phyloP scores from a whole-genome alignment of 1,284 basidiomycete species.

The Lignosus rhinocerotis region DNA sequence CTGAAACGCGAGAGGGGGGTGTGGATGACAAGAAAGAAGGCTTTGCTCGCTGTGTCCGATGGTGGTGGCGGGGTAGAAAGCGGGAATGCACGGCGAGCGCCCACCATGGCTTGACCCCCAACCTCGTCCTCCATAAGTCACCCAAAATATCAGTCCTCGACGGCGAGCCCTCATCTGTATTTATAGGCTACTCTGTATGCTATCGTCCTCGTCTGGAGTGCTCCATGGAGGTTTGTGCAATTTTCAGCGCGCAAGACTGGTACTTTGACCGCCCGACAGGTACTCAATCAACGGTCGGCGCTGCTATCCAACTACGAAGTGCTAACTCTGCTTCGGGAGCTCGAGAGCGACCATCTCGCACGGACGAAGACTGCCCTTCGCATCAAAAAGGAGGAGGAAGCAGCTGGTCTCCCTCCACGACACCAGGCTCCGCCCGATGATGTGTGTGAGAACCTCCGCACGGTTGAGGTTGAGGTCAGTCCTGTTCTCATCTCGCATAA shows the following conservation, averaged over 20 bases:
- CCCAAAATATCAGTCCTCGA: background rate
- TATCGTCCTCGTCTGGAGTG: background rate
- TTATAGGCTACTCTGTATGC: slow-evolving; percentile 18
- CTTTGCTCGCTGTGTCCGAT: slow-evolving; percentile 23
- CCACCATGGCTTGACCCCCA: slow-evolving; percentile 22
- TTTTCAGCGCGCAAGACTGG: slow-evolving; percentile 1
- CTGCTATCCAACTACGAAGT: slow-evolving; percentile 89
- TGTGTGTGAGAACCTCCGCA: slow-evolving; percentile 80
- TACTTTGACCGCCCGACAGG: slow-evolving; percentile 42
- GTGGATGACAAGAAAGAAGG: slow-evolving; percentile 21
- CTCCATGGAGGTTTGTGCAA: slow-evolving; percentile 35
- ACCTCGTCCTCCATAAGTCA: slow-evolving; percentile 14
- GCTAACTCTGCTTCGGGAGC: slow-evolving; percentile 72
- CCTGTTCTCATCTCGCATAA: background rate
- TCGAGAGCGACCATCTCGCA: slow-evolving; percentile 72
- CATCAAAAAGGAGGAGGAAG: slow-evolving; percentile 73
- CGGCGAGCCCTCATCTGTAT: slow-evolving; percentile 7
- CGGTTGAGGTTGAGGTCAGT: slow-evolving; percentile 85
- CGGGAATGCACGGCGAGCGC: slow-evolving; percentile 22
- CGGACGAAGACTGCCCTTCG: slow-evolving; percentile 62
- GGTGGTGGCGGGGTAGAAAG: slow-evolving; percentile 27
- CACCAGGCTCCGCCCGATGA: slow-evolving; percentile 42
- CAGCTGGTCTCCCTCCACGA: slow-evolving; percentile 34
- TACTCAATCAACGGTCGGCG: slow-evolving; percentile 76
- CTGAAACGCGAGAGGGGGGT: slow-evolving; percentile 7